A percentile compares a stretch with the other conserved stretches of the same genome.
Evolutionary conservation across 129 eudicot species (phyloP).

Genomic region (Rutidosis leptorrhynchoides): DNA sequence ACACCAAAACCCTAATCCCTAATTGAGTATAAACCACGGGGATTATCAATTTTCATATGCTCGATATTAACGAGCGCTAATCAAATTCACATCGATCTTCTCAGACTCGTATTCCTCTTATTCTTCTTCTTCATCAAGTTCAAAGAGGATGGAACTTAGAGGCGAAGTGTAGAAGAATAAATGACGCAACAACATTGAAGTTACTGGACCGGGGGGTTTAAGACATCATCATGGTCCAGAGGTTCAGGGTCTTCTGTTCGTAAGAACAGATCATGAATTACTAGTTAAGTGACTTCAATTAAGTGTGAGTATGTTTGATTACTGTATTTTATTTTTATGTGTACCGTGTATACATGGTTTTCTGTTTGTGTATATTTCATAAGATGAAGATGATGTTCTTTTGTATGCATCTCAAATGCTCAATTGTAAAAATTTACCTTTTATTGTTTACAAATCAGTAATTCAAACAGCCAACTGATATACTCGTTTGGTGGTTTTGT

Average conservation of each 20-base stretch:
- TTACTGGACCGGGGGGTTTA: slow-evolving; percentile 57
- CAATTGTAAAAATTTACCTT: too few species aligned
- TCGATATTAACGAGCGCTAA: slow-evolving; percentile 67
- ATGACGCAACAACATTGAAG: slow-evolving; percentile 61
- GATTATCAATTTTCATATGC: too few species aligned
- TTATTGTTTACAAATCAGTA: too few species aligned
- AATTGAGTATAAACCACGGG: too few species aligned
- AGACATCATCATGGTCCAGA: slow-evolving; percentile 73
- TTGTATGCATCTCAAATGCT: neutral
- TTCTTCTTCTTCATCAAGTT: slow-evolving; percentile 35
- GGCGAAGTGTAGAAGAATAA: slow-evolving; percentile 67
- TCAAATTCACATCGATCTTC: slow-evolving; percentile 62
- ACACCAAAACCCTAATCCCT: too few species aligned
- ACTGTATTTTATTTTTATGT: neutral
- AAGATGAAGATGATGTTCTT: neutral
- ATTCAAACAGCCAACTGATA: too few species aligned
- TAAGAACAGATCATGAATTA: slow-evolving; percentile 28
- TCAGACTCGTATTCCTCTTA: slow-evolving; percentile 28
- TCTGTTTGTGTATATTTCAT: slow-evolving; percentile 20
- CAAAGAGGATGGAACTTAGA: slow-evolving; percentile 56
- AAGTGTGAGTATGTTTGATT: neutral
- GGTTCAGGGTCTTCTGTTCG: slow-evolving; percentile 36
- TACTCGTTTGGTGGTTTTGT: too few species aligned
- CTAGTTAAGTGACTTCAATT: slow-evolving; percentile 1
- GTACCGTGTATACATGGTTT: slow-evolving; percentile 23